Evolutionary conservation across 108 stramenopile species (phyloP).

Genomic region (Cyclostephanos tholiformis): DNA sequence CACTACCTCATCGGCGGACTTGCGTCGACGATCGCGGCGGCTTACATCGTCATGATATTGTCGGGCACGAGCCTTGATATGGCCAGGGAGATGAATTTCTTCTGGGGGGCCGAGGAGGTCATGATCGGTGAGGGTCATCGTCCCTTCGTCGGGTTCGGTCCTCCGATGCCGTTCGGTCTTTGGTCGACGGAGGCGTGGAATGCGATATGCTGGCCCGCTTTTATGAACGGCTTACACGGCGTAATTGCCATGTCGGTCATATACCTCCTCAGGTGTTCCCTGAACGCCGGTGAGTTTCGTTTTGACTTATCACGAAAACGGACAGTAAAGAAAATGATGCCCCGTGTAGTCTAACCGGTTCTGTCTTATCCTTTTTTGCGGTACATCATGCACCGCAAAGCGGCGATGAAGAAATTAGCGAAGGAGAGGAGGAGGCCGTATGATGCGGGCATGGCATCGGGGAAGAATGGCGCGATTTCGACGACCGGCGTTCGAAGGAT

Average conservation of each 20-base stretch:
- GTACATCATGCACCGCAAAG: background rate
- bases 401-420: no score
- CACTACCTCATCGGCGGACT: slow-evolving; percentile 55
- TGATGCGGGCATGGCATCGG: no score
- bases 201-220: slow-evolving; percentile 65
- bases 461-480: no score
- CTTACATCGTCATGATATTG: slow-evolving; percentile 50
- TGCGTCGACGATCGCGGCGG: slow-evolving; percentile 41
- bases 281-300: slow-evolving; percentile 55
- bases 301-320: no score
- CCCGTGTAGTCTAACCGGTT: no score
- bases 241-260: slow-evolving; percentile 70
- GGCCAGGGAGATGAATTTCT: slow-evolving; percentile 57
- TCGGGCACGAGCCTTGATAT: slow-evolving; percentile 54
- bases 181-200: slow-evolving; percentile 35
- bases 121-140: slow-evolving; percentile 28
- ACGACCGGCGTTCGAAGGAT: no score
- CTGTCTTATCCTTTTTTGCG: background rate
- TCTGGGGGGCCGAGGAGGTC: slow-evolving; percentile 65
- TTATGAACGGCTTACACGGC: slow-evolving; percentile 50
- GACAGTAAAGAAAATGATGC: no score
- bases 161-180: slow-evolving; percentile 56
- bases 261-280: slow-evolving; percentile 70
- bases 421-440: no score
- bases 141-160: slow-evolving; percentile 33